These are phyloP conservation scores for Perilla frutescens DNA, from an alignment of 257 asterid genomes.

Conservation along the genomic window DNA sequence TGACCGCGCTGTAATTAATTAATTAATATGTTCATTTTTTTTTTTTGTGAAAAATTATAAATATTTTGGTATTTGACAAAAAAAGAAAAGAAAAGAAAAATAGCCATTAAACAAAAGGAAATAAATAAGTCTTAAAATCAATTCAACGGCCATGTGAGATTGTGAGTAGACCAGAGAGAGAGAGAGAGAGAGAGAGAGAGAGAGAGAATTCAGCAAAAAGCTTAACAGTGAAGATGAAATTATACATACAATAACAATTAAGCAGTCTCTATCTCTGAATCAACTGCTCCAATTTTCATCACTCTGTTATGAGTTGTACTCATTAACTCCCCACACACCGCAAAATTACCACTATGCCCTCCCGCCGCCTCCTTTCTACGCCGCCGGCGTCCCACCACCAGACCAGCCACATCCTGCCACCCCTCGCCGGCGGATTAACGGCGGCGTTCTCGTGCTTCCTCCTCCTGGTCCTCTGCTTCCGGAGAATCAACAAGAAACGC, in stretches of 20 bases:
- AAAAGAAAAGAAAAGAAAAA: too few species aligned
- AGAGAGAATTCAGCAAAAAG: conserved; percentile 12
- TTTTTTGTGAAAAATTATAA: too few species aligned
- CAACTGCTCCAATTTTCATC: conserved; percentile 33
- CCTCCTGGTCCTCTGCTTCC: conserved; percentile 67
- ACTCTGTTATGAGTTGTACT: conserved; percentile 42
- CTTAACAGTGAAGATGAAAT: conserved; percentile 35
- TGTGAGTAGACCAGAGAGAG: not conserved
- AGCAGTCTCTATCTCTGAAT: conserved; percentile 24
- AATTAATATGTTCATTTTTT: too few species aligned
- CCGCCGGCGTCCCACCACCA: conserved; percentile 45
- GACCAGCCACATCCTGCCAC: conserved; percentile 44
- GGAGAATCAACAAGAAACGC: conserved; percentile 65
- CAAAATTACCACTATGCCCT: conserved; percentile 64
- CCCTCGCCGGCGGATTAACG: conserved; percentile 65
- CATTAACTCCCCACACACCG: conserved; percentile 29
- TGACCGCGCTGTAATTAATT: too few species aligned
- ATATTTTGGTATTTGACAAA: too few species aligned
- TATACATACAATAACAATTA: conserved; percentile 1
- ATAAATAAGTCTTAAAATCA: not conserved
- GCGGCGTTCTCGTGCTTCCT: conserved; percentile 70
- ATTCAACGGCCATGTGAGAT: conserved; percentile 22
- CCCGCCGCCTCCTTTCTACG: conserved; percentile 66
- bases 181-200: not conserved
- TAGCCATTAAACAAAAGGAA: too few species aligned